Percentiles rank a stretch among this genome's conserved stretches.
Evolutionary conservation across 2,329 filamentous ascomycete genomes (phyloP).

Genomic region (Didymellaceae sp.): DNA sequence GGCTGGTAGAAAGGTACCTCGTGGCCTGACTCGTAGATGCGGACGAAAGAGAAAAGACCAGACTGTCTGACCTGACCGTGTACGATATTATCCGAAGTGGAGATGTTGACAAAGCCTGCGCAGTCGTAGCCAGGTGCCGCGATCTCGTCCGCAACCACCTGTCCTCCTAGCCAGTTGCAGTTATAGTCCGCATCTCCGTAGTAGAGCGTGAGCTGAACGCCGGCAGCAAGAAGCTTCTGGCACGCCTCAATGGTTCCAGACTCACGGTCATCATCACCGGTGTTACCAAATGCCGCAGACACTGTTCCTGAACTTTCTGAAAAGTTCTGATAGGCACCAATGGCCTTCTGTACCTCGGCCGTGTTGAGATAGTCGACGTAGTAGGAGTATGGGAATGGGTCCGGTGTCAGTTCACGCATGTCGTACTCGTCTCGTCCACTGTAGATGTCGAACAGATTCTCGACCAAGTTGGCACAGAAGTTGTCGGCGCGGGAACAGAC

Average conservation of each 20-base stretch:
- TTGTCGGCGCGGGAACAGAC: constrained; percentile 62
- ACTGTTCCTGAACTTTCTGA: constrained; percentile 56
- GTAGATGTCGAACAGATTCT: constrained; percentile 59
- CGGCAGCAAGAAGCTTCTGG: constrained; percentile 47
- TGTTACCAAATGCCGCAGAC: constrained; percentile 52
- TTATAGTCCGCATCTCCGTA: constrained; percentile 59
- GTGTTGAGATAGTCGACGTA: constrained; percentile 66
- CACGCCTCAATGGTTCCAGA: constrained; percentile 53
- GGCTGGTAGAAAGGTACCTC: constrained; percentile 64
- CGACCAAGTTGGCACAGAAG: constrained; percentile 63
- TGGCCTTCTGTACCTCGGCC: constrained; percentile 60
- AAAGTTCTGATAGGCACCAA: constrained; percentile 67
- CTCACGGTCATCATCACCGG: constrained; percentile 59
- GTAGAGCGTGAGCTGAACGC: constrained; percentile 53
- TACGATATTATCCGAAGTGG: constrained; percentile 53
- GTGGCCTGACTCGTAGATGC: constrained; percentile 59
- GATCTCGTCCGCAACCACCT: constrained; percentile 51
- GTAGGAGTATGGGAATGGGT: constrained; percentile 65
- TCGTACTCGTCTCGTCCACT: constrained; percentile 66
- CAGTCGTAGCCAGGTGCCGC: constrained; percentile 49
- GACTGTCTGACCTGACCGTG: constrained; percentile 62
- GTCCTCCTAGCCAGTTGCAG: constrained; percentile 56
- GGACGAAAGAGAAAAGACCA: constrained; percentile 58
- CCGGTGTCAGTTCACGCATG: constrained; percentile 61
- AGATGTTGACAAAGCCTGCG: constrained; percentile 58